Conservation (phyloP, 768 basidiomycete genomes). For the Naganishia kalamii region DNA sequence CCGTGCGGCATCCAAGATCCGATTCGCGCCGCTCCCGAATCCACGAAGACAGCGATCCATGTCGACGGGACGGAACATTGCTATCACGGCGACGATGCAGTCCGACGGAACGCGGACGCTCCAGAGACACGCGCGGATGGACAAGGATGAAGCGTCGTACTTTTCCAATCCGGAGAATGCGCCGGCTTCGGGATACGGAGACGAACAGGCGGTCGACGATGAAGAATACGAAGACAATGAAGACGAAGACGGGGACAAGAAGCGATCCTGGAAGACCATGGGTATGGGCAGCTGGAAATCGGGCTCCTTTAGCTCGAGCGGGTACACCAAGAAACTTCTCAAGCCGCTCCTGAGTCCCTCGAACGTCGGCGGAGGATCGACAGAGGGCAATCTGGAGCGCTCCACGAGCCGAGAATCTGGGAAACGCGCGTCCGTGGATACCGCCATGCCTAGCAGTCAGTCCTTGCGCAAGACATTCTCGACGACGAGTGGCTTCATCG, state of each 20-base stretch:
- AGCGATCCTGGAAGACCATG: slow-evolving; percentile 37
- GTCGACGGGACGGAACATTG: slow-evolving; percentile 39
- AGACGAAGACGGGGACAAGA: slow-evolving; percentile 22
- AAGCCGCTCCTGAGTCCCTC: slow-evolving; percentile 32
- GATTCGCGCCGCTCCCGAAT: slow-evolving; percentile 80
- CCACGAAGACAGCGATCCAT: slow-evolving; percentile 54
- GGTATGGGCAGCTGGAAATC: slow-evolving; percentile 12
- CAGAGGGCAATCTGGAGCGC: not conserved
- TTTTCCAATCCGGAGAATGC: not conserved
- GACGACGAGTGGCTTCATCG: slow-evolving; percentile 42
- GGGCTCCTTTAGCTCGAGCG: slow-evolving; percentile 19
- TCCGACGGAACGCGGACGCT: slow-evolving; percentile 27
- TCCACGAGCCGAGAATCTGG: not conserved
- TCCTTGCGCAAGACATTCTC: slow-evolving; percentile 43
- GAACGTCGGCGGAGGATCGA: not conserved
- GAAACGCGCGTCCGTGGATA: slow-evolving; percentile 13
- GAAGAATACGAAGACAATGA: slow-evolving; percentile 28
- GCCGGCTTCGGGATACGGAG: not conserved
- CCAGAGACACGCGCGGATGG: slow-evolving; percentile 19
- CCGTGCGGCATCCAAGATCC: slow-evolving; percentile 50
- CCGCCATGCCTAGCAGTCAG: not conserved
- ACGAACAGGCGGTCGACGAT: slow-evolving; percentile 21
- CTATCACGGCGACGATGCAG: slow-evolving; percentile 28
- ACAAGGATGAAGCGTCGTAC: not conserved
- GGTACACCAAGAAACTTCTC: slow-evolving; percentile 46